Evolutionary conservation across 345 rosid species (phyloP), one percentile per base, ranked within the genome.

Genomic region (Ailanthus altissimus): DNA sequence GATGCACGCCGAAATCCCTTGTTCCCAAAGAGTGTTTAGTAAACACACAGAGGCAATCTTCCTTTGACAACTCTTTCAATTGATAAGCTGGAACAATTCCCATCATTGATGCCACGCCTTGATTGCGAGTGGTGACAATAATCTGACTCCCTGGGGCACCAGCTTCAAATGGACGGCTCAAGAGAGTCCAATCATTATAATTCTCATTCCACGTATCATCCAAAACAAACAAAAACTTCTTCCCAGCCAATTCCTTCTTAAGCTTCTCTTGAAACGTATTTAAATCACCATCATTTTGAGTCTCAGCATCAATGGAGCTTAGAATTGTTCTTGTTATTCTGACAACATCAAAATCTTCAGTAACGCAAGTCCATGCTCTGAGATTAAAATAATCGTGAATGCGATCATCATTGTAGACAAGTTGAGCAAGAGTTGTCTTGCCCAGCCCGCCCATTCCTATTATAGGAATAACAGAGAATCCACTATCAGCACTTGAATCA

Each of bases 381-480:
- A 76, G 32, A 36, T 79, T 67, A 6, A 79, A 83, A 32, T 47
- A 43, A 7, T 21, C 15, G 5, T 67, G 25, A 6, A 77, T 63
- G 15, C 0, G 36, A 3, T 15, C 14, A 61, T 76, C 78, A 49
- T 79, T 73, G 50, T 70, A 83, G 4, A 77, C 66, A 25, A 76
- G 61, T 56, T 69, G 70, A 45, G 85, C 73, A n/a, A 83, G 76
- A 23, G 83, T 79, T 43, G 85, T 83, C 49, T 83, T 80, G 0
- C 85, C 83, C 4, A 77, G 16, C 0, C 85, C 83, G 0, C 78
- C 85, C 61, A 76, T 76, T 8, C 85, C 85, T 0, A 68, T 10
- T 0, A 83, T 77, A 11, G 83, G 56, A 15, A 83, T 60, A 56
- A 83, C 83, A 8, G 42, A 21, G 5, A 74, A 23, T 10, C 67